A percentile compares a stretch with the other conserved stretches of the same genome.
These are phyloP conservation scores for Botrytis medusae DNA, from an alignment of 2,329 filamentous ascomycete genomes.

Conservation along the genomic window DNA sequence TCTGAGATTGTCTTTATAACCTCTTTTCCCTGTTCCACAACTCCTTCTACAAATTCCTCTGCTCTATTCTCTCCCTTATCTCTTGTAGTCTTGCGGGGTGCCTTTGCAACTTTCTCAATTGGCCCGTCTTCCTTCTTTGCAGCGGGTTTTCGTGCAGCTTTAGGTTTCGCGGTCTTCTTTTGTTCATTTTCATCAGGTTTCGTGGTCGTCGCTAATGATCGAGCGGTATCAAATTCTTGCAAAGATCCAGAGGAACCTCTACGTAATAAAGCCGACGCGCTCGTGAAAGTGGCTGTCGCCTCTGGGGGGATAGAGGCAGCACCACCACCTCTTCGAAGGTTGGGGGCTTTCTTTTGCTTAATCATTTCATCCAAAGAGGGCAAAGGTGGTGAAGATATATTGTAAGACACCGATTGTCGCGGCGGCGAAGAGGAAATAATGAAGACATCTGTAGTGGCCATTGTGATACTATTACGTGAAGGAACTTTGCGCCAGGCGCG, in stretches of 20 bases:
- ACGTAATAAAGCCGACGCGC: conserved; percentile 41
- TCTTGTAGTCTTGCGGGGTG: conserved; percentile 28
- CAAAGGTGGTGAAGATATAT: conserved; percentile 40
- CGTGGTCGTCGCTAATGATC: not conserved
- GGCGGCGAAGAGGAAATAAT: conserved; percentile 31
- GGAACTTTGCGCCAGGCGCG: conserved; percentile 33
- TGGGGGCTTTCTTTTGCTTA: conserved; percentile 39
- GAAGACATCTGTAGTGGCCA: conserved; percentile 42
- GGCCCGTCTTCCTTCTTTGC: conserved; percentile 20
- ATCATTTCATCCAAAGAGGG: conserved; percentile 53
- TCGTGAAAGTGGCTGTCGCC: conserved; percentile 45
- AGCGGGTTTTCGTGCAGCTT: conserved; percentile 19
- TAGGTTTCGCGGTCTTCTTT: conserved; percentile 32
- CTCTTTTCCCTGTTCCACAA: not conserved
- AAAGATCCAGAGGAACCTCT: conserved; percentile 18
- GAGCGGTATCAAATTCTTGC: conserved; percentile 18
- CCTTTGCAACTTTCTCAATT: conserved; percentile 31
- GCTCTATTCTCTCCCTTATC: conserved; percentile 22
- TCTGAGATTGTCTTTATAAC: conserved; percentile 21
- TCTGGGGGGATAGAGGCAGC: conserved; percentile 43
- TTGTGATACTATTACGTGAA: conserved; percentile 34
- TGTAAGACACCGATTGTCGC: conserved; percentile 27
- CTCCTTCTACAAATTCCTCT: not conserved
- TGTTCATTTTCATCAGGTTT: conserved; percentile 35
- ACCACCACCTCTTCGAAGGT: conserved; percentile 43